Evolutionary conservation across 345 rosid species (phyloP).

Genomic region (Dovyalis caffra): DNA sequence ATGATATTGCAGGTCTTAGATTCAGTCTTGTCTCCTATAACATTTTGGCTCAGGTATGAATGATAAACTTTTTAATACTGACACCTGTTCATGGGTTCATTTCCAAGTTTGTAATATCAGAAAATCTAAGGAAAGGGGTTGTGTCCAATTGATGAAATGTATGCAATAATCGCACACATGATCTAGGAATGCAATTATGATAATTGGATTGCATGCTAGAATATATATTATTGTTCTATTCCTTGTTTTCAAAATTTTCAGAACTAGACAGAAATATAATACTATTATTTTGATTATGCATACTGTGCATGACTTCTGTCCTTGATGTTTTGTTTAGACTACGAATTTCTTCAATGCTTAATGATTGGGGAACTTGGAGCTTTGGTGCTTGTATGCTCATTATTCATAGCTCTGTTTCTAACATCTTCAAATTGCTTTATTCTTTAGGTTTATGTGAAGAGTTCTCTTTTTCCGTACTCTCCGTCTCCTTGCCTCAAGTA

Average conservation of each 20-base stretch:
- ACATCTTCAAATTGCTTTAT: constrained; percentile 1
- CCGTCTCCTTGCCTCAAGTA: constrained; percentile 87
- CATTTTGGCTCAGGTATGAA: constrained; percentile 33
- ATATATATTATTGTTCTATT: neutral
- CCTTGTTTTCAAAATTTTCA: neutral
- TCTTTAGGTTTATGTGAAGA: constrained; percentile 74
- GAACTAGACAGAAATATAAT: neutral
- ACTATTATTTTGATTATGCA: neutral
- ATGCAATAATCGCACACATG: neutral
- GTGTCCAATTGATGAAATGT: neutral
- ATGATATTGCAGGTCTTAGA: constrained; percentile 45
- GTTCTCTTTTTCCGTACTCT: constrained; percentile 67
- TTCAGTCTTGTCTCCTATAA: constrained; percentile 58
- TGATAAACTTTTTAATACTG: neutral
- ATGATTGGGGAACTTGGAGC: neutral
- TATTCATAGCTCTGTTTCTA: neutral
- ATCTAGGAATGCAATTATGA: neutral
- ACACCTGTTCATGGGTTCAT: neutral
- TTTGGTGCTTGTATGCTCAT: neutral
- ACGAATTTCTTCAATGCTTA: neutral
- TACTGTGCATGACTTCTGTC: neutral
- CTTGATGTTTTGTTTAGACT: neutral
- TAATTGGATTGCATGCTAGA: neutral
- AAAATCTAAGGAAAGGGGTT: neutral
- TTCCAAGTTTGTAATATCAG: neutral